Conservation (phyloP, 179 eudicot genomes). For the Gypsophila paniculata region DNA sequence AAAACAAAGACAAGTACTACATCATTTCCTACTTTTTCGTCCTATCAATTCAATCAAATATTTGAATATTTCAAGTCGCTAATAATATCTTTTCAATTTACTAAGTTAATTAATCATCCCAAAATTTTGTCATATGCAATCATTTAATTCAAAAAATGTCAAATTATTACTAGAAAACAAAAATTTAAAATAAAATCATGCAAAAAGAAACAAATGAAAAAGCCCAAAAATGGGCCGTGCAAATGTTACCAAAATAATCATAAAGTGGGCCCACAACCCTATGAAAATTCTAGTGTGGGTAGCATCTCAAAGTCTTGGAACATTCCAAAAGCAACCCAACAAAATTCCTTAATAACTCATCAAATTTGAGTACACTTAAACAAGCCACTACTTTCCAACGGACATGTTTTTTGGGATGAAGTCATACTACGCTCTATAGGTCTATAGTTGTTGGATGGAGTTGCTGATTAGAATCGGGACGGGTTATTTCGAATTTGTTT, state of each 20-base stretch:
- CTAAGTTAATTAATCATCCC: constrained; percentile 4
- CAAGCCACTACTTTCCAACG: constrained; percentile 22
- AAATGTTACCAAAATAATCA: constrained; percentile 28
- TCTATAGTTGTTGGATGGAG: no score
- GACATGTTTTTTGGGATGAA: constrained; percentile 20
- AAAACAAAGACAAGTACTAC: constrained; percentile 17
- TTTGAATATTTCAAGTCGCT: constrained; percentile 20
- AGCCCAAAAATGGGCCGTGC: constrained; percentile 33
- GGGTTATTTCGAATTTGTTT: no score
- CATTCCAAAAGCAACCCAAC: constrained; percentile 31
- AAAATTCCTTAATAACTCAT: constrained; percentile 18
- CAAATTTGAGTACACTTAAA: constrained; percentile 10
- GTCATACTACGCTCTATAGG: no score
- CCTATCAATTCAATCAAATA: constrained; percentile 4
- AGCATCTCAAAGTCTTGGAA: constrained; percentile 33
- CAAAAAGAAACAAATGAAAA: constrained; percentile 22
- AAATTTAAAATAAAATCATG: constrained; percentile 20
- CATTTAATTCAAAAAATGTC: constrained; percentile 24
- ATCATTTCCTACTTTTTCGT: constrained; percentile 30
- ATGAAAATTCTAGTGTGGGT: constrained; percentile 5
- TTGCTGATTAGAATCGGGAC: no score
- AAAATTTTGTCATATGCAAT: constrained; percentile 25
- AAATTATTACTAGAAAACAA: constrained; percentile 22
- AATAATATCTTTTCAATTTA: background rate
- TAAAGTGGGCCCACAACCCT: background rate